phyloP scores from a whole-genome alignment of 1,284 basidiomycete species.

The Phlebopus sp. region DNA sequence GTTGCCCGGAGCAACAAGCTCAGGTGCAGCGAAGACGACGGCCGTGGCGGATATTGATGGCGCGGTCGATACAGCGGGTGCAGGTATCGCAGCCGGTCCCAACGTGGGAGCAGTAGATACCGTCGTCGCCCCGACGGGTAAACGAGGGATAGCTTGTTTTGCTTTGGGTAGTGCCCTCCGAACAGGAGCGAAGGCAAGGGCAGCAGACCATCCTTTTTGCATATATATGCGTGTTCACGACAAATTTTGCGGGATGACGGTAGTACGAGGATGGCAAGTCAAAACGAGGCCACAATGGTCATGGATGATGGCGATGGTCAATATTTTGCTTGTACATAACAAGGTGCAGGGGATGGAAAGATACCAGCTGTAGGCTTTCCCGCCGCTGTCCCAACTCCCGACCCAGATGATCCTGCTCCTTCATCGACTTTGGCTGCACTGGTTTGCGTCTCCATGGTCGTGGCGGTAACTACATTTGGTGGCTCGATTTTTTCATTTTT shows the following conservation, averaged over 20 bases:
- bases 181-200: slow-evolving; percentile 81
- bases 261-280: slow-evolving; percentile 14
- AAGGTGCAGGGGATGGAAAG: slow-evolving; percentile 44
- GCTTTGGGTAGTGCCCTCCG: slow-evolving; percentile 56
- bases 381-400: slow-evolving; percentile 38
- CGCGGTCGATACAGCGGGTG: slow-evolving; percentile 11
- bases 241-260: slow-evolving; percentile 1
- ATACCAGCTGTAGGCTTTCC: slow-evolving; percentile 81
- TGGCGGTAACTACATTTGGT: slow-evolving; percentile 9
- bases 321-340: slow-evolving; percentile 35
- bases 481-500: slow-evolving; percentile 15
- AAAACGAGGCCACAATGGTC: slow-evolving; percentile 30
- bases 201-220: slow-evolving; percentile 73
- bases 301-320: slow-evolving; percentile 36
- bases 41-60: slow-evolving; percentile 60
- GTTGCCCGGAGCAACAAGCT: slow-evolving; percentile 41
- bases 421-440: slow-evolving; percentile 22
- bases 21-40: slow-evolving; percentile 68
- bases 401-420: slow-evolving; percentile 22
- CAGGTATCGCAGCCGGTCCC: slow-evolving; percentile 17
- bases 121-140: slow-evolving; percentile 59
- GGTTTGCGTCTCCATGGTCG: slow-evolving; percentile 18
- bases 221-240: neutral
- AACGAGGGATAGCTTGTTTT: slow-evolving; percentile 47
- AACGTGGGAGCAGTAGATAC: slow-evolving; percentile 19